Percentiles rank a stretch among this genome's conserved stretches.
Conservation (phyloP, 1,284 basidiomycete genomes). For the Sanguinoderma infundibulare region DNA sequence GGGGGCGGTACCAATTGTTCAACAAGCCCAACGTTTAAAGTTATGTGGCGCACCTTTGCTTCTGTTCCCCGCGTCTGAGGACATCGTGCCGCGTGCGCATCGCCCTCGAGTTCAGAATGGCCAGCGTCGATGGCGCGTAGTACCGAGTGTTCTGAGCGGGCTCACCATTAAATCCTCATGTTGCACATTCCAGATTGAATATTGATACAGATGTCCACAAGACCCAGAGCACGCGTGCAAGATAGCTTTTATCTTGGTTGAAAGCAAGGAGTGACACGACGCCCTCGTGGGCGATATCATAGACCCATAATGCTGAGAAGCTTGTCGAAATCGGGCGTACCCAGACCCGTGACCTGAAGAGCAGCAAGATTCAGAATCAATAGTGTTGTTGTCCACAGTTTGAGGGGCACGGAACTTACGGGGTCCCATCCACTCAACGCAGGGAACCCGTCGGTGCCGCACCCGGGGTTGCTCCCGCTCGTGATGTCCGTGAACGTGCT, state of each 20-base stretch:
- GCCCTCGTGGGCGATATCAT: neutral
- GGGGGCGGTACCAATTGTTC: too few relatives aligned
- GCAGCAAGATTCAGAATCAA: neutral
- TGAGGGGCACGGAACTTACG: constrained; percentile 39
- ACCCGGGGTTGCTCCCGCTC: constrained; percentile 47
- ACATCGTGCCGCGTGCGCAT: too few relatives aligned
- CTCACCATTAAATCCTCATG: neutral
- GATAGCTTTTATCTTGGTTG: too few relatives aligned
- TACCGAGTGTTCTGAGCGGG: too few relatives aligned
- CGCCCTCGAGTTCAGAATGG: too few relatives aligned
- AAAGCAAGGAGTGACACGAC: neutral
- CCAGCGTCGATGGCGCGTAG: too few relatives aligned
- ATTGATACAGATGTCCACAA: neutral
- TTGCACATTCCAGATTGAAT: neutral
- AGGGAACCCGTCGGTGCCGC: constrained; percentile 47
- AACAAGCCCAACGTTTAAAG: too few relatives aligned
- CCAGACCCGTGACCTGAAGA: constrained; percentile 58
- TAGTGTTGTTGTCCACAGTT: neutral
- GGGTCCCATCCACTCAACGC: constrained; percentile 64
- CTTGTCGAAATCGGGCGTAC: constrained; percentile 64
- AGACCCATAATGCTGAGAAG: constrained; percentile 37
- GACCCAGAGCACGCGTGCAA: too few relatives aligned
- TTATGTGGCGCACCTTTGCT: too few relatives aligned
- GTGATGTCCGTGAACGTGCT: constrained; percentile 62
- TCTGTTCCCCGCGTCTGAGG: too few relatives aligned